Evolutionary conservation across 2,329 filamentous ascomycete species (phyloP).

Genomic region (Aschersonia sp.): DNA sequence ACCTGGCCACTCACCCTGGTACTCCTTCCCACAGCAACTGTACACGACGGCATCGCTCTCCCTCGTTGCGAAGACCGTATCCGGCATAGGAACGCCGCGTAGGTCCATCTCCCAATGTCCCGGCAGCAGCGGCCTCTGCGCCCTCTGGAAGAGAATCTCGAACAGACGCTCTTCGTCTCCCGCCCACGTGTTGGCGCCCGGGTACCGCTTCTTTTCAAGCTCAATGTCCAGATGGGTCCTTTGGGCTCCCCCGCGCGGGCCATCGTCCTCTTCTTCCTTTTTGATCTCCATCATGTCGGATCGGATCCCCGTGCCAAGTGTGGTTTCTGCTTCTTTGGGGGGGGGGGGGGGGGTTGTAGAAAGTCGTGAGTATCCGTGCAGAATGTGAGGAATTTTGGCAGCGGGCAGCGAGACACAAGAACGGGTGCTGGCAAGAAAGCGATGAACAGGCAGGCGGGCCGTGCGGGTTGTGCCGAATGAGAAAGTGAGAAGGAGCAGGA

Average conservation of each 20-base stretch:
- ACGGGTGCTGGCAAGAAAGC: no score
- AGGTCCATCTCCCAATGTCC: conserved; percentile 25
- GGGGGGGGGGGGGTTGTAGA: no score
- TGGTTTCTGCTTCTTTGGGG: no score
- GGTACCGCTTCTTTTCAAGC: conserved; percentile 24
- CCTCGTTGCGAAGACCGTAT: conserved; percentile 18
- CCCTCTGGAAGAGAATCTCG: conserved; percentile 25
- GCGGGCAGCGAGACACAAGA: no score
- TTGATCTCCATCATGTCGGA: background rate
- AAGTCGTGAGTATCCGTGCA: no score
- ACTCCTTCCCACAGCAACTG: conserved; percentile 20
- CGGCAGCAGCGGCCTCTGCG: conserved; percentile 25
- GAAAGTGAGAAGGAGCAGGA: background rate
- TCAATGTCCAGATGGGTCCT: conserved; percentile 20
- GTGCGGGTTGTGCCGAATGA: background rate
- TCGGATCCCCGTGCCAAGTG: no score
- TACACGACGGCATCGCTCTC: conserved; percentile 21
- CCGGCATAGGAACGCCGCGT: conserved; percentile 23
- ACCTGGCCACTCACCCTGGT: conserved; percentile 14
- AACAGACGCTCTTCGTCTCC: conserved; percentile 31
- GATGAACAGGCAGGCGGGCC: background rate
- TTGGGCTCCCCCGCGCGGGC: background rate
- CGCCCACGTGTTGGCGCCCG: conserved; percentile 33
- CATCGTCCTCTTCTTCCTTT: conserved; percentile 2
- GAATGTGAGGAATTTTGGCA: no score